Base-by-base conservation (phyloP, 768 basidiomycete species). In the Ramaria rubella region DNA sequence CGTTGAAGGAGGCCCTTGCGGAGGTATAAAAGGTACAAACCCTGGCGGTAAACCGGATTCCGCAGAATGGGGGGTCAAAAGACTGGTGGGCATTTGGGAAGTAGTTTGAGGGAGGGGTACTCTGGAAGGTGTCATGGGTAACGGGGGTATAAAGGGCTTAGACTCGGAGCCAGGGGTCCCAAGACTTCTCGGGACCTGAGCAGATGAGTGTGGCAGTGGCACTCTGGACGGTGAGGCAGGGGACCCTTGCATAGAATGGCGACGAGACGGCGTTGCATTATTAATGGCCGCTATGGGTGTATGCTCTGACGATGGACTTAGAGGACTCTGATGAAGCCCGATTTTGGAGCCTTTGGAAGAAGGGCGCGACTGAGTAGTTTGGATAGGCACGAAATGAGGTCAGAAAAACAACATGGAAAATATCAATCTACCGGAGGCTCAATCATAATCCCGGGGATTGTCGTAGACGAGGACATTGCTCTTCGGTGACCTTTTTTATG, bases 241-340 rank as follows among this genome's bases (percentile, higher is more conserved):
- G 17, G 29, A 30, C 23, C 29, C 46, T 48, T 48, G 46, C 5
- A 48, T 24, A 24, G 46, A 48, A 48, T 48, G 46, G 46, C 46
- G 46, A 30, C 46, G 46, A 48, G 46, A 48, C 46, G 46, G 46
- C 5, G 46, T n/a, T n/a, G n/a, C n/a, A n/a, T n/a, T 23, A 48
- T 9, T 11, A 45, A 21, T 12, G 15, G 26, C 12, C 26, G 44
- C 3, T 21, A 14, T 24, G 14, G 46, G 46, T 30, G 29, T 30
- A 2, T 19, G 46, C 7, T 4, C 46, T 9, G 46, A 26, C 12
- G 5, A 14, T 48, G 23, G 21, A 24, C 46, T 48, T n/a, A 48
- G 2, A 15, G 5, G 23, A 26, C 17, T 48, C 3, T 17, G 15
- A 24, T 9, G 8, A 15, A n/a, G 7, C 5, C 46, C 27, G 23